Evolutionary conservation across 1,139 yeast species (phyloP), one percentile per base, ranked within the genome.

Genomic region (Taiozyma onychis): DNA sequence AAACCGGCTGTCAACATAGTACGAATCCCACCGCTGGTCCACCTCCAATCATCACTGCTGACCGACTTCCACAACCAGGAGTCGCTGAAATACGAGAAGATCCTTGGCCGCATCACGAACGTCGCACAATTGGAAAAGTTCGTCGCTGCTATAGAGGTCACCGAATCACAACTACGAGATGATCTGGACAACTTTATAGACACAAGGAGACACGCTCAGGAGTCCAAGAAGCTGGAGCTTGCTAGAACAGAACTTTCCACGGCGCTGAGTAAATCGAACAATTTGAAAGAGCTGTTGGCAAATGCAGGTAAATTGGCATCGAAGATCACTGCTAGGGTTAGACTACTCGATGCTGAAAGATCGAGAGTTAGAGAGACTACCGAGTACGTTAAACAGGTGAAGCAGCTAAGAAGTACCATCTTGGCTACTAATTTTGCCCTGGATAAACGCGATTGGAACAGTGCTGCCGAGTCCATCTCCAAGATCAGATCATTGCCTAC

Each of bases 271-370:
- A 56, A 61, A 28, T 77, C 84, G 11, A 71, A 73, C 43, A 74
- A 78, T 14, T 68, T 87, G 53, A 73, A 76, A 16, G 67, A 69
- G 35, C 71, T 81, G 34, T 75, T 85, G 53, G 70, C 81, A 8
- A 71, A 75, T 35, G 87, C 96, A 0, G 81, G 85, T 51, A 78
- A 77, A 50, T 73, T 84, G 53, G 93, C 96, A 3, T 73, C 77
- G 43, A 71, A 78, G 21, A 78, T 89, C 49, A 86, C 96, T 1
- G 78, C 77, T 46, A 80, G 84, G 58, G 88, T 89, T 52, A 76
- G 85, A 52, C 68, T 83, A 7, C 72, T 88, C 45, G 96, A 89
- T 64, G 72, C 73, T 47, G 96, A 90, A 61, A 82, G 86, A 55
- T 72, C 75, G 5, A 77, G 87, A 43, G 89, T 91, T n/a, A 69